Conservation (phyloP, 306 rosid genomes). For the Pyrus pyrifolia region DNA sequence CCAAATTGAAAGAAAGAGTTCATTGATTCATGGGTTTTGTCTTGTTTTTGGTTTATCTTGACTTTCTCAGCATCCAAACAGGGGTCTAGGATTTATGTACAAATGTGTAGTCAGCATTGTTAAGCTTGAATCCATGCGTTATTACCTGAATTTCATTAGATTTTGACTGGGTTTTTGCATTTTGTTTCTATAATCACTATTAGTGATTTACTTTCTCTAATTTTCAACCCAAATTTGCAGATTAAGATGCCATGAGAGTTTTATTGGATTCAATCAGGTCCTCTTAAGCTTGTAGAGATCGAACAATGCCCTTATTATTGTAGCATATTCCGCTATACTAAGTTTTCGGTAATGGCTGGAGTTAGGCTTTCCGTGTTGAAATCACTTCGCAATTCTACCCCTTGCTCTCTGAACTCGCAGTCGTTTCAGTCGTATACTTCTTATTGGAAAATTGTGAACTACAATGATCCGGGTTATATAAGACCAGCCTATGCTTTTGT, state of each 20-base stretch:
- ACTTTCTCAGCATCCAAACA: slow-evolving; percentile 1
- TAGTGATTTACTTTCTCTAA: not conserved
- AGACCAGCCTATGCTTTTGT: slow-evolving; percentile 26
- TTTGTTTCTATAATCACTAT: not conserved
- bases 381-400: slow-evolving; percentile 23
- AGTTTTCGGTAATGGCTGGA: slow-evolving; percentile 40
- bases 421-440: slow-evolving; percentile 17
- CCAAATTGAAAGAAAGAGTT: not conserved
- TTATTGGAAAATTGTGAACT: slow-evolving; percentile 16
- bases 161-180: slow-evolving; percentile 16
- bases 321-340: slow-evolving; percentile 5
- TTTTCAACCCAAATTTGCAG: slow-evolving; percentile 24
- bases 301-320: not conserved
- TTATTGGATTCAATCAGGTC: not conserved
- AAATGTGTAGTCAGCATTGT: not conserved
- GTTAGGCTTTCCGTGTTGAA: slow-evolving; percentile 35
- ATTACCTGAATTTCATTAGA: not conserved
- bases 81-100: slow-evolving; percentile 11
- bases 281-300: not conserved
- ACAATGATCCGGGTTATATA: slow-evolving; percentile 6
- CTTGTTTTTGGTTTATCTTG: not conserved
- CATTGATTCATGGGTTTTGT: not conserved
- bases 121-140: not conserved
- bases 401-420: slow-evolving; percentile 15
- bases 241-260: slow-evolving; percentile 7